Conservation (phyloP, 345 rosid genomes). For the Bruguiera gymnorhiza region DNA sequence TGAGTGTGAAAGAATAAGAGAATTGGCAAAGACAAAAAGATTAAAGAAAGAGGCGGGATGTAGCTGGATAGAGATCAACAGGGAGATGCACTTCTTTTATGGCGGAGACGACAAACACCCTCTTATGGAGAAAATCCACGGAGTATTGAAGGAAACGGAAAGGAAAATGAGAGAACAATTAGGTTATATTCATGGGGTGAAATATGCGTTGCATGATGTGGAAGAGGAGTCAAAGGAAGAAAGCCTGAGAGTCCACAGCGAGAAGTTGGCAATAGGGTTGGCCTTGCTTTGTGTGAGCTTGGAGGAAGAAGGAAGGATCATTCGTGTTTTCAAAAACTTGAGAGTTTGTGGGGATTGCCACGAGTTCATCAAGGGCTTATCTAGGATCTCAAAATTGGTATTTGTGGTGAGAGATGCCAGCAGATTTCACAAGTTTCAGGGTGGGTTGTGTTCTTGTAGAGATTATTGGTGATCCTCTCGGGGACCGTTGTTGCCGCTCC, state of each 20-base stretch:
- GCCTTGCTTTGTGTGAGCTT: slow-evolving; percentile 50
- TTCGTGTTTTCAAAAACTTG: slow-evolving; percentile 74
- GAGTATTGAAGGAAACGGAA: slow-evolving; percentile 58
- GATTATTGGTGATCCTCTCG: slow-evolving; percentile 51
- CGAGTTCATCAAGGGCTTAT: slow-evolving; percentile 69
- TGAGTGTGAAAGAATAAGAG: slow-evolving; percentile 57
- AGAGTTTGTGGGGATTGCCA: slow-evolving; percentile 85
- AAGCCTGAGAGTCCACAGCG: slow-evolving; percentile 75
- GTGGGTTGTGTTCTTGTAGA: slow-evolving; percentile 64
- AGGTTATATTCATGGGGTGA: slow-evolving; percentile 50
- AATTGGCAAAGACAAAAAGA: slow-evolving; percentile 43
- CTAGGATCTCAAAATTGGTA: slow-evolving; percentile 44
- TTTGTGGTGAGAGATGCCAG: slow-evolving; percentile 78
- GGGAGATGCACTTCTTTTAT: slow-evolving; percentile 56
- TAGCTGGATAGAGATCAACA: slow-evolving; percentile 85
- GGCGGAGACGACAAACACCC: slow-evolving; percentile 65
- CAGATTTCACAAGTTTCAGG: slow-evolving; percentile 72
- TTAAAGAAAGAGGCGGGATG: slow-evolving; percentile 72
- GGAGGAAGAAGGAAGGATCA: slow-evolving; percentile 32
- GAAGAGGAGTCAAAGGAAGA: slow-evolving; percentile 79
- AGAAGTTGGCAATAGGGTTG: slow-evolving; percentile 80
- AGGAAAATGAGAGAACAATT: slow-evolving; percentile 61
- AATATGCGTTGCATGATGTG: slow-evolving; percentile 58
- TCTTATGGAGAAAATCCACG: slow-evolving; percentile 37
- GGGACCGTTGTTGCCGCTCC: no score